Evolutionary conservation across 306 rosid genomes (phyloP).

Genomic region (Geum urbanum): DNA sequence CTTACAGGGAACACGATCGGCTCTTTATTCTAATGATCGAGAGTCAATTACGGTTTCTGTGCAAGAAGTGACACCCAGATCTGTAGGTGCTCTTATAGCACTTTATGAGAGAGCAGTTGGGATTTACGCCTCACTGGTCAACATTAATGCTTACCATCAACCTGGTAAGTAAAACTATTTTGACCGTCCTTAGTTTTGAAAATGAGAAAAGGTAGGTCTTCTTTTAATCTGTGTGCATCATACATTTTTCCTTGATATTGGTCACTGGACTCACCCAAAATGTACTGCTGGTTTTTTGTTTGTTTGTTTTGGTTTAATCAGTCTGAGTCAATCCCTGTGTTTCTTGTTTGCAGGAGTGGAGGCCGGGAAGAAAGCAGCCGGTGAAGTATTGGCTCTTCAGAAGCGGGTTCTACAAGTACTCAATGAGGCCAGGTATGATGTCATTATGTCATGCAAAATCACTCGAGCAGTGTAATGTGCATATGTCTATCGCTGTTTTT

Average conservation of each 20-base stretch:
- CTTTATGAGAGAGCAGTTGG: slow-evolving; percentile 98
- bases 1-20: slow-evolving; percentile 89
- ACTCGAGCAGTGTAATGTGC: too few relatives aligned
- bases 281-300: background rate
- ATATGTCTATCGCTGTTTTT: too few relatives aligned
- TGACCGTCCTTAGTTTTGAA: background rate
- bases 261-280: background rate
- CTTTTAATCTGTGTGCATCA: background rate
- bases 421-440: slow-evolving; percentile 74
- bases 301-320: background rate
- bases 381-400: slow-evolving; percentile 91
- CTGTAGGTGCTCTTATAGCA: slow-evolving; percentile 89
- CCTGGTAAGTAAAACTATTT: slow-evolving; percentile 57
- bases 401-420: slow-evolving; percentile 82
- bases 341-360: slow-evolving; percentile 64
- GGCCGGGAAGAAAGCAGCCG: slow-evolving; percentile 92
- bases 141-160: slow-evolving; percentile 96
- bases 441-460: slow-evolving; percentile 10
- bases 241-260: slow-evolving; percentile 6
- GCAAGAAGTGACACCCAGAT: slow-evolving; percentile 83
- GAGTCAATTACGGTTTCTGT: slow-evolving; percentile 90
- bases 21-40: slow-evolving; percentile 71
- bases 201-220: background rate
- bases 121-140: slow-evolving; percentile 76
- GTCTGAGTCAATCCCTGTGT: slow-evolving; percentile 2